Evolutionary conservation across 2,329 filamentous ascomycete genomes (phyloP).

Genomic region (Zasmidium angulare): DNA sequence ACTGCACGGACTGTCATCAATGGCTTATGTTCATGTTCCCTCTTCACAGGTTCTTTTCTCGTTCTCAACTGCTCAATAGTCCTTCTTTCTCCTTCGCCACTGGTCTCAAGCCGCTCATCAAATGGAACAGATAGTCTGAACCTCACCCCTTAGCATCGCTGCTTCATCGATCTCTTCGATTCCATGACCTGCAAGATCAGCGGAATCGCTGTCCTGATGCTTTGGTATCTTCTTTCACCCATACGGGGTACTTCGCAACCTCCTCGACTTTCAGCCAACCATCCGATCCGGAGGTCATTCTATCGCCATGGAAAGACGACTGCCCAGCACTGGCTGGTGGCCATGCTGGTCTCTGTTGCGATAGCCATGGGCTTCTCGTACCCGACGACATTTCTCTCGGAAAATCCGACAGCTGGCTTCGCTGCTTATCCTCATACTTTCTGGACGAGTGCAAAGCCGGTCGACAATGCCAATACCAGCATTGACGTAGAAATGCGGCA

Average conservation of each 20-base stretch:
- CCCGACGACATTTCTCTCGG: slow-evolving; percentile 71
- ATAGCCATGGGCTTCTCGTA: slow-evolving; percentile 70
- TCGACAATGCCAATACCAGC: slow-evolving; percentile 40
- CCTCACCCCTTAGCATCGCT: neutral
- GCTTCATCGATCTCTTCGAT: neutral
- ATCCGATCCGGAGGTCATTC: slow-evolving; percentile 65
- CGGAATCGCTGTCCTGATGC: slow-evolving; percentile 27
- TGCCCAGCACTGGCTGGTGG: slow-evolving; percentile 70
- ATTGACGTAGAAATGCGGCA: slow-evolving; percentile 80
- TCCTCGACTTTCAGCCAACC: slow-evolving; percentile 61
- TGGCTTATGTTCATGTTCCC: neutral
- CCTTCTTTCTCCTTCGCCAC: no score
- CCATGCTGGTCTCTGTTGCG: slow-evolving; percentile 71
- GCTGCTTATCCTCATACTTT: slow-evolving; percentile 75
- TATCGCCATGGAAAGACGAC: slow-evolving; percentile 69
- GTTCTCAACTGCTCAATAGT: neutral
- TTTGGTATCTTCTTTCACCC: slow-evolving; percentile 64
- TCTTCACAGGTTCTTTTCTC: neutral
- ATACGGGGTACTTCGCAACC: slow-evolving; percentile 76
- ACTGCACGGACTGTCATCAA: neutral
- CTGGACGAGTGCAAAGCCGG: slow-evolving; percentile 58
- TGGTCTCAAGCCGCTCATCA: neutral
- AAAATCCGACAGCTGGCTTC: slow-evolving; percentile 68
- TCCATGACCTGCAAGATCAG: slow-evolving; percentile 11
- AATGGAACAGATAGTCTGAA: neutral